phyloP scores from a whole-genome alignment of 2,329 filamentous ascomycete species.

The Bipolaris zeicola region DNA sequence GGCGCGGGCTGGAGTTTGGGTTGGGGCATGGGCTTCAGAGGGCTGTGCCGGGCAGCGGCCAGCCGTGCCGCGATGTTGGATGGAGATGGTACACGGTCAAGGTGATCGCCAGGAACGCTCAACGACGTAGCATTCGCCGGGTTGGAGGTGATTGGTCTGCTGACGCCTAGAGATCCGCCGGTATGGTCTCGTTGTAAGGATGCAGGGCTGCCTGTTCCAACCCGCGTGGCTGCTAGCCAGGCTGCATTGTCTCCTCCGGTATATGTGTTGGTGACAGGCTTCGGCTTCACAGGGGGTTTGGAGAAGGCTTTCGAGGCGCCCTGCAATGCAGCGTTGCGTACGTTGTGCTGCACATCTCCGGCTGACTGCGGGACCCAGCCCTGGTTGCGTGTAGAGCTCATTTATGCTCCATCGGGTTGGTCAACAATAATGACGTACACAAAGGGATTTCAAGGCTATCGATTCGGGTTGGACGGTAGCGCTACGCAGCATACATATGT shows the following conservation, averaged over 20 bases:
- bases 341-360: constrained; percentile 46
- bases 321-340: constrained; percentile 54
- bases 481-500: constrained; percentile 7
- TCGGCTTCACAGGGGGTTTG: constrained; percentile 51
- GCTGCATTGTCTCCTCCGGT: constrained; percentile 51
- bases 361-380: constrained; percentile 37
- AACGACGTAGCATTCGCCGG: constrained; percentile 40
- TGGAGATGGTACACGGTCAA: constrained; percentile 55
- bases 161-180: constrained; percentile 35
- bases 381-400: constrained; percentile 45
- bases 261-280: constrained; percentile 48
- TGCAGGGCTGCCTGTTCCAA: constrained; percentile 37
- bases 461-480: constrained; percentile 4
- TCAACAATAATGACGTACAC: constrained; percentile 21
- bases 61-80: constrained; percentile 67
- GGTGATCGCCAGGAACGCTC: constrained; percentile 34
- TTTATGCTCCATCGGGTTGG: constrained; percentile 45
- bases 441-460: constrained; percentile 1
- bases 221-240: constrained; percentile 54
- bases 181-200: constrained; percentile 39
- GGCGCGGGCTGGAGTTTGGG: constrained; percentile 2
- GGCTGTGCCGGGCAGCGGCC: constrained; percentile 66
- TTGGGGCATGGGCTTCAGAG: constrained; percentile 40
- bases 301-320: constrained; percentile 58
- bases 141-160: constrained; percentile 34